Percentiles rank a stretch among this genome's conserved stretches.
phyloP scores from a whole-genome alignment of 805 yeast genomes.

The Scheffersomyces coipomensis region DNA sequence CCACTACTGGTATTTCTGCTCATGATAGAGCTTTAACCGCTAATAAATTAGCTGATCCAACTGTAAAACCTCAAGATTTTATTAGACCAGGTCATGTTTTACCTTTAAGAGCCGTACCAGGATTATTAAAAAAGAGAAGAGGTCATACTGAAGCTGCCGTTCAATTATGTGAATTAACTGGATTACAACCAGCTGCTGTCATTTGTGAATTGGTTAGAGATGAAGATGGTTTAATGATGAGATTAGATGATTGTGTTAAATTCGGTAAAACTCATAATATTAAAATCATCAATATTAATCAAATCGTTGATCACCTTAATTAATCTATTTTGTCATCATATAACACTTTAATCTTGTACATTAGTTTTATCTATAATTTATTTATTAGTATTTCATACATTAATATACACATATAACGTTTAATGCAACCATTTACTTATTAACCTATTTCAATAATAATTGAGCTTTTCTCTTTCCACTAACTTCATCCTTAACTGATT shows the following conservation, averaged over 20 bases:
- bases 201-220: conserved; percentile 94
- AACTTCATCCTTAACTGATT: conserved; percentile 76
- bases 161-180: conserved; percentile 75
- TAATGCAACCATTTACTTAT: not conserved
- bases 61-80: conserved; percentile 60
- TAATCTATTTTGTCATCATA: not conserved
- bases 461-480: conserved; percentile 94
- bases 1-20: conserved; percentile 97
- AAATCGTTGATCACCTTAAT: conserved; percentile 40
- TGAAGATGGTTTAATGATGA: conserved; percentile 93
- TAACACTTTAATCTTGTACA: not conserved
- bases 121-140: conserved; percentile 74
- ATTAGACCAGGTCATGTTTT: conserved; percentile 92
- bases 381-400: conserved; percentile 1
- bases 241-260: conserved; percentile 77
- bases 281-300: conserved; percentile 77
- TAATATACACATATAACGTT: not conserved
- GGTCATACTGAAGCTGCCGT: conserved; percentile 99
- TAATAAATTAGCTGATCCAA: conserved; percentile 61
- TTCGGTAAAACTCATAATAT: conserved; percentile 64
- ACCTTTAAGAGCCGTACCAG: conserved; percentile 88
- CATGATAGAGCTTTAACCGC: conserved; percentile 89
- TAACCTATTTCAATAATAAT: conserved; percentile 49
- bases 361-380: not conserved
- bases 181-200: conserved; percentile 81